phyloP scores from a whole-genome alignment of 2,329 filamentous ascomycete genomes.

The Aspergillus sp. region DNA sequence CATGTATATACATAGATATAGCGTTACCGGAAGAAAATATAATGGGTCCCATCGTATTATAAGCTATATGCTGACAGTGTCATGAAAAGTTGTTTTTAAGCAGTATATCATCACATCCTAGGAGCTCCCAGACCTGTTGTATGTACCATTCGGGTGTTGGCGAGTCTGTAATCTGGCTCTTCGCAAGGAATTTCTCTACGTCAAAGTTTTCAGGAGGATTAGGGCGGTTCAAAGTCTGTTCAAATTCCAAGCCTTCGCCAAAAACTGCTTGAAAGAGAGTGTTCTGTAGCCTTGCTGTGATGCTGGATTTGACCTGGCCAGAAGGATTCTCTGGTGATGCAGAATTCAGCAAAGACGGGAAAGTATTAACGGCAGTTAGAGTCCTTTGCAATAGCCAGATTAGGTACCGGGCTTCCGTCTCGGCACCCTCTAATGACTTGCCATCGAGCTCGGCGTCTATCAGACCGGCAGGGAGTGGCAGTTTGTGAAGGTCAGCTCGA shows the following conservation, averaged over 20 bases:
- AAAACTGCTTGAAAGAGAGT: slow-evolving; percentile 45
- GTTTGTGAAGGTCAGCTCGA: slow-evolving; percentile 18
- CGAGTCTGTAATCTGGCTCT: slow-evolving; percentile 23
- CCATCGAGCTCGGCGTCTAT: slow-evolving; percentile 23
- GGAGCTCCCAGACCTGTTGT: slow-evolving; percentile 55
- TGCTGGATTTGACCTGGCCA: slow-evolving; percentile 6
- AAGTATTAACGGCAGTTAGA: slow-evolving; percentile 24
- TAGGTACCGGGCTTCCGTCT: slow-evolving; percentile 37
- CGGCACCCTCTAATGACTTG: slow-evolving; percentile 24
- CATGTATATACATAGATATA: slow-evolving; percentile 4
- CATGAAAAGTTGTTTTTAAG: neutral
- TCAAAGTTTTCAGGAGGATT: slow-evolving; percentile 19
- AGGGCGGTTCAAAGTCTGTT: slow-evolving; percentile 26
- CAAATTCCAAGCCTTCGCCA: slow-evolving; percentile 32
- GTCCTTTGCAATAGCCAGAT: slow-evolving; percentile 35
- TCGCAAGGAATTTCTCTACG: slow-evolving; percentile 11
- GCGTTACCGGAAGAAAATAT: neutral
- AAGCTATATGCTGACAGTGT: neutral
- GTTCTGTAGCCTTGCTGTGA: slow-evolving; percentile 37
- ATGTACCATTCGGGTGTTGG: slow-evolving; percentile 55
- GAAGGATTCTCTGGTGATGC: neutral
- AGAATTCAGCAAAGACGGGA: neutral
- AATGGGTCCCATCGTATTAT: neutral
- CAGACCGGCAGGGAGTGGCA: slow-evolving; percentile 35
- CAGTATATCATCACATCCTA: slow-evolving; percentile 57